These are phyloP conservation scores for Aphanomyces astaci DNA, from an alignment of 352 stramenopile genomes.

Conservation along the genomic window DNA sequence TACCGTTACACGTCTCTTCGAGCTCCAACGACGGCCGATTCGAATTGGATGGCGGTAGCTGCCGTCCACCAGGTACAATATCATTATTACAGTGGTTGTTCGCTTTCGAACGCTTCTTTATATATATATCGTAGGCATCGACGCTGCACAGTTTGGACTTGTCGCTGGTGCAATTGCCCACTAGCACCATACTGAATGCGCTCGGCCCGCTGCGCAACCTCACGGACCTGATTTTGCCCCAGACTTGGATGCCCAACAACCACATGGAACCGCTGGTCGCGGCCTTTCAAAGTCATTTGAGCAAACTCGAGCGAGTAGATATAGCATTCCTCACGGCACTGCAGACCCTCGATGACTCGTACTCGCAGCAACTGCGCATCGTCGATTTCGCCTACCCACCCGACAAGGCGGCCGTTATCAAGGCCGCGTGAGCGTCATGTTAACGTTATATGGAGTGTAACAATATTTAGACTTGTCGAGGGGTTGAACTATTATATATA, in stretches of 20 bases:
- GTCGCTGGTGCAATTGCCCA: neutral
- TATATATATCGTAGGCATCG: no score
- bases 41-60: neutral
- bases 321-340: no score
- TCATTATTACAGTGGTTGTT: neutral
- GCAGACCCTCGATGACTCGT: no score
- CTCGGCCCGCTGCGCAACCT: neutral
- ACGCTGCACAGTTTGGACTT: neutral
- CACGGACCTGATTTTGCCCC: neutral
- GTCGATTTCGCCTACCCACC: no score
- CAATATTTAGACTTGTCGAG: no score
- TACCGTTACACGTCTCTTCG: neutral
- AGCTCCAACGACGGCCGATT: neutral
- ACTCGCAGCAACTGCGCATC: no score
- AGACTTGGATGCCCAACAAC: neutral
- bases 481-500: no score
- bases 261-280: neutral
- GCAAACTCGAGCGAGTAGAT: no score
- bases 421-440: no score
- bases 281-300: no score
- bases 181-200: neutral
- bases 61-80: neutral
- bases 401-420: no score
- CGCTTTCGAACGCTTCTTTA: neutral
- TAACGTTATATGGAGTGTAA: no score